Conservation (phyloP, 306 rosid species). For the Abrus precatorius region DNA sequence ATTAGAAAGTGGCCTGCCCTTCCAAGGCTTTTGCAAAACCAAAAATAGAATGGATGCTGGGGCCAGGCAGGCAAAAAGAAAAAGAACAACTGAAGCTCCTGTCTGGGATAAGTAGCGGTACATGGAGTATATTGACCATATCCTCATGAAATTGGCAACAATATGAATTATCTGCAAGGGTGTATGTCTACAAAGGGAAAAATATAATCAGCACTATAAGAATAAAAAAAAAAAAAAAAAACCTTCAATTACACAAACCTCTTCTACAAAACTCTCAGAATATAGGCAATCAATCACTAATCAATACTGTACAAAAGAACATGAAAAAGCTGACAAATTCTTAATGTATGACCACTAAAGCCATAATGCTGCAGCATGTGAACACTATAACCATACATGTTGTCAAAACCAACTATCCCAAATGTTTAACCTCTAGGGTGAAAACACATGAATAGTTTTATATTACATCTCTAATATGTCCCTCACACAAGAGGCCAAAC, state of each 20-base stretch:
- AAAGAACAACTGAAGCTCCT: conserved; percentile 89
- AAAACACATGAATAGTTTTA: neutral
- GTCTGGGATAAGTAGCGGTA: conserved; percentile 78
- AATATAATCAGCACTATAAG: conserved; percentile 42
- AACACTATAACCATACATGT: neutral
- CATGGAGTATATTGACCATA: conserved; percentile 97
- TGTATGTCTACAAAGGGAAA: conserved; percentile 70
- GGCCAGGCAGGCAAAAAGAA: conserved; percentile 81
- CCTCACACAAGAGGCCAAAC: neutral
- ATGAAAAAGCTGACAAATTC: neutral
- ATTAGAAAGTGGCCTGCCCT: conserved; percentile 93
- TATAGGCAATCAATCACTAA: conserved; percentile 24
- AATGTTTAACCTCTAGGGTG: neutral
- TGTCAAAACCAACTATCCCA: neutral
- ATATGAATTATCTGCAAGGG: conserved; percentile 93
- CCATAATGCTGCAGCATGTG: neutral
- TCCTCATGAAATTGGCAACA: conserved; percentile 85
- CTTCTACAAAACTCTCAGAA: conserved; percentile 6
- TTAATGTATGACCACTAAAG: neutral
- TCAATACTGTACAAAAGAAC: neutral
- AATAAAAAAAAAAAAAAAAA: neutral
- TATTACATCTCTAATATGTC: neutral
- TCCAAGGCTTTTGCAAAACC: conserved; percentile 96
- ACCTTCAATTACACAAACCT: conserved; percentile 24
- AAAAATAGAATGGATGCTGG: conserved; percentile 85